Evolutionary conservation across 2,329 filamentous ascomycete genomes (phyloP).

Genomic region (Ceratocystis ficicola): DNA sequence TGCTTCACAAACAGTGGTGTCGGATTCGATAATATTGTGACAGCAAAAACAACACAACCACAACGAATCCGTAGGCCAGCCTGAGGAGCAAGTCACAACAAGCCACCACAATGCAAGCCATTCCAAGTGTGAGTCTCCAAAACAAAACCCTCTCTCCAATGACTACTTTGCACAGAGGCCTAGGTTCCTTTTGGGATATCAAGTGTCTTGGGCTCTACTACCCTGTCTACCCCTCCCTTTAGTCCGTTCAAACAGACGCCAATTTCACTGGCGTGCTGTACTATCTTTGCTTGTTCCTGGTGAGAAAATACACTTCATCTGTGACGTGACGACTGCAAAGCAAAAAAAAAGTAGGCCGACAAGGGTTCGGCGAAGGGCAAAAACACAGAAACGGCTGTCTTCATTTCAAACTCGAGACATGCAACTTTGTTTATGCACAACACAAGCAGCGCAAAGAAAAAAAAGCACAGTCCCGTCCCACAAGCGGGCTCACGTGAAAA

Average conservation of each 20-base stretch:
- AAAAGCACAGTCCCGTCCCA: slow-evolving; percentile 12
- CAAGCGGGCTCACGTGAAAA: slow-evolving; percentile 11
- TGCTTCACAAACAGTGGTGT: not conserved
- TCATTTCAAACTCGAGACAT: slow-evolving; percentile 12
- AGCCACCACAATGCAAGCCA: slow-evolving; percentile 38
- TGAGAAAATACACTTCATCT: not conserved
- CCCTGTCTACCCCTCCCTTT: slow-evolving; percentile 19
- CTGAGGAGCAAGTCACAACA: not conserved
- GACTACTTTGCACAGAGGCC: not conserved
- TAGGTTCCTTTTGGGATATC: not conserved
- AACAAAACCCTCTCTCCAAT: slow-evolving; percentile 23
- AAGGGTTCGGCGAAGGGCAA: not conserved
- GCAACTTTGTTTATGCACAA: slow-evolving; percentile 8
- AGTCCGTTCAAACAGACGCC: slow-evolving; percentile 6
- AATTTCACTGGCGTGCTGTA: slow-evolving; percentile 13
- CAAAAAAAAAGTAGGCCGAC: not conserved
- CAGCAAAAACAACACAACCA: not conserved
- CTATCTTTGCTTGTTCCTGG: slow-evolving; percentile 10
- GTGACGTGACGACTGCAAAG: slow-evolving; percentile 12
- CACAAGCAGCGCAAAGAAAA: not conserved
- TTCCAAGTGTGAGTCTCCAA: slow-evolving; percentile 38
- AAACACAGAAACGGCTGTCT: not conserved
- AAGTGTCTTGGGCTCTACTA: not conserved
- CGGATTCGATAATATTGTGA: not conserved
- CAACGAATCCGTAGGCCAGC: not conserved